Evolutionary conservation across 352 stramenopile species (phyloP).

Genomic region (Pythium brachiatum): DNA sequence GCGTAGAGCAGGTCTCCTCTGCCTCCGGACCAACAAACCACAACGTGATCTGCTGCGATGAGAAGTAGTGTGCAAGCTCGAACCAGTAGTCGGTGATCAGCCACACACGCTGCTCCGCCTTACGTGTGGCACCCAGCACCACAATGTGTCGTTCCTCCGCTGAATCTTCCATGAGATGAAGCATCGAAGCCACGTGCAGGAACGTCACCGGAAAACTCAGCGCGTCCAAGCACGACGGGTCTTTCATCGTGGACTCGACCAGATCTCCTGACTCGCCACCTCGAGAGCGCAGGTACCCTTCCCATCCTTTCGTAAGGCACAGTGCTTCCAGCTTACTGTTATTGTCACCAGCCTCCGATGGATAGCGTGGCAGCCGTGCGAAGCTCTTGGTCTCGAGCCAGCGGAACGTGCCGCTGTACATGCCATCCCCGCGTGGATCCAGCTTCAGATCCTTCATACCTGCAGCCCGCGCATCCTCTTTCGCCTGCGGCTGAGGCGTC

Average conservation of each 20-base stretch:
- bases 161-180: conserved; percentile 27
- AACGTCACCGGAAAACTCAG: conserved; percentile 73
- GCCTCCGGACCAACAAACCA: conserved; percentile 70
- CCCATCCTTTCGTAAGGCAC: conserved; percentile 41
- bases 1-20: conserved; percentile 3
- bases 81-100: conserved; percentile 66
- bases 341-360: neutral
- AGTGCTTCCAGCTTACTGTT: neutral
- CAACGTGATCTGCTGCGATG: conserved; percentile 33
- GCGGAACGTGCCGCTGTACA: conserved; percentile 81
- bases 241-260: conserved; percentile 35
- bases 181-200: conserved; percentile 36
- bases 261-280: conserved; percentile 28
- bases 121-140: conserved; percentile 58
- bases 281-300: conserved; percentile 42
- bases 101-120: conserved; percentile 73
- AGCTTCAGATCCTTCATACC: conserved; percentile 45
- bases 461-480: neutral
- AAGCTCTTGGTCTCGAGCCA: conserved; percentile 71
- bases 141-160: conserved; percentile 35
- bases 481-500: neutral
- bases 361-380: conserved; percentile 31
- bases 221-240: conserved; percentile 74
- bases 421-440: conserved; percentile 62
- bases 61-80: conserved; percentile 45